Conservation (phyloP, 192 early-diverging fungal species). For the Backusella westeae region DNA sequence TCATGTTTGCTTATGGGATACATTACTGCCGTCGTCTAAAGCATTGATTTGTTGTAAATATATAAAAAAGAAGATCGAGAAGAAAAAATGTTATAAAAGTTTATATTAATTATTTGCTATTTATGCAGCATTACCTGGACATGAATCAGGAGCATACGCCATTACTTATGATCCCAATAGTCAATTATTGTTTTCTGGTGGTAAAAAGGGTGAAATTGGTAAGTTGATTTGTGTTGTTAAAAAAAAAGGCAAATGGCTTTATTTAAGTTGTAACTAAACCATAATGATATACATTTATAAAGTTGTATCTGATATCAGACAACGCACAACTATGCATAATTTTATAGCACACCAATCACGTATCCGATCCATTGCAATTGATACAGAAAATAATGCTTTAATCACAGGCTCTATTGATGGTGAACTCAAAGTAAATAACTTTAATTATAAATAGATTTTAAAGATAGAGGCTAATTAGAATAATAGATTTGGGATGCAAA, state of each 20-base stretch:
- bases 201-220: slow-evolving; percentile 76
- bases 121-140: slow-evolving; percentile 49
- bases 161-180: slow-evolving; percentile 57
- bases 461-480: neutral
- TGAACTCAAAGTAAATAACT: slow-evolving; percentile 54
- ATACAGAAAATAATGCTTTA: slow-evolving; percentile 52
- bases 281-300: neutral
- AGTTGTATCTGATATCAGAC: slow-evolving; percentile 74
- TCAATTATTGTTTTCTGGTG: slow-evolving; percentile 68
- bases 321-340: slow-evolving; percentile 61
- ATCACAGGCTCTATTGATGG: slow-evolving; percentile 71
- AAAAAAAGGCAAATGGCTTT: neutral
- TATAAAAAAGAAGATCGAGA: neutral
- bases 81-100: neutral
- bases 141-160: slow-evolving; percentile 66
- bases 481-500: slow-evolving; percentile 50
- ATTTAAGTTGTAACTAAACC: neutral
- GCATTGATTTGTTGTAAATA: slow-evolving; percentile 52
- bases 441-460: neutral
- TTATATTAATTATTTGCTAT: neutral
- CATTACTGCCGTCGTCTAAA: slow-evolving; percentile 64
- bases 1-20: slow-evolving; percentile 78
- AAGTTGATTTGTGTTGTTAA: slow-evolving; percentile 22
- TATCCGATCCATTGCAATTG: slow-evolving; percentile 64
- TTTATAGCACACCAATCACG: slow-evolving; percentile 66